Percentiles rank a stretch among this genome's conserved stretches.
These are phyloP conservation scores for Glomus cerebriforme DNA, from an alignment of 192 early-diverging fungal genomes.

Conservation along the genomic window DNA sequence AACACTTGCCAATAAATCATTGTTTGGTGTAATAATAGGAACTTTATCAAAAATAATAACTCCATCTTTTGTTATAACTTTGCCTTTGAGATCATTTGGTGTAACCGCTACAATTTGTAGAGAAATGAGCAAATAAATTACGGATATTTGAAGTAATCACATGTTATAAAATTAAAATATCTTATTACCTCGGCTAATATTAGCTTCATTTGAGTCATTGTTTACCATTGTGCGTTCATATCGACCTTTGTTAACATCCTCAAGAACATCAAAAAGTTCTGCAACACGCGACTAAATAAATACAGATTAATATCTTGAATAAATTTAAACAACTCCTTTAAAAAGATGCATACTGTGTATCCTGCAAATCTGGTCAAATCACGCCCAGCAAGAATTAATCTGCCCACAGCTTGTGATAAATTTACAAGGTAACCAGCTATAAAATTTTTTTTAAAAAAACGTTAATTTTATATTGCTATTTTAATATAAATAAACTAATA, in stretches of 20 bases:
- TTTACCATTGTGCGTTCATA: constrained; percentile 58
- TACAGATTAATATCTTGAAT: not conserved
- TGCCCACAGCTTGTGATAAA: constrained; percentile 63
- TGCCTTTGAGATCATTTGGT: constrained; percentile 53
- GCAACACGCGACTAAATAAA: constrained; percentile 51
- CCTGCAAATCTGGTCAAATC: constrained; percentile 66
- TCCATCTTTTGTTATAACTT: constrained; percentile 51
- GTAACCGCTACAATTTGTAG: constrained; percentile 38
- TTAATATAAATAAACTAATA: not conserved
- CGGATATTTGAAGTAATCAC: not conserved
- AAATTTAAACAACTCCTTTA: not conserved
- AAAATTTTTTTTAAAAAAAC: not conserved
- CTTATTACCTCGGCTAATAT: constrained; percentile 37
- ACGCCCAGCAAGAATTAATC: constrained; percentile 64
- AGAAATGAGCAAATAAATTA: not conserved
- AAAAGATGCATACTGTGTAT: constrained; percentile 46
- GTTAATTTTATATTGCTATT: not conserved
- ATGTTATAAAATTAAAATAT: not conserved
- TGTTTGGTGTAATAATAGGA: constrained; percentile 79
- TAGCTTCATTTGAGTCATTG: constrained; percentile 39
- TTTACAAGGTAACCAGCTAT: constrained; percentile 64
- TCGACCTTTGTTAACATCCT: constrained; percentile 55
- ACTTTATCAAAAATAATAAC: constrained; percentile 71
- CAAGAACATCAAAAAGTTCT: constrained; percentile 59
- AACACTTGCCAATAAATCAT: constrained; percentile 51